These are phyloP conservation scores for Pseudovirgaria hyperparasitica DNA, from an alignment of 2,329 filamentous ascomycete species.

Conservation along the genomic window DNA sequence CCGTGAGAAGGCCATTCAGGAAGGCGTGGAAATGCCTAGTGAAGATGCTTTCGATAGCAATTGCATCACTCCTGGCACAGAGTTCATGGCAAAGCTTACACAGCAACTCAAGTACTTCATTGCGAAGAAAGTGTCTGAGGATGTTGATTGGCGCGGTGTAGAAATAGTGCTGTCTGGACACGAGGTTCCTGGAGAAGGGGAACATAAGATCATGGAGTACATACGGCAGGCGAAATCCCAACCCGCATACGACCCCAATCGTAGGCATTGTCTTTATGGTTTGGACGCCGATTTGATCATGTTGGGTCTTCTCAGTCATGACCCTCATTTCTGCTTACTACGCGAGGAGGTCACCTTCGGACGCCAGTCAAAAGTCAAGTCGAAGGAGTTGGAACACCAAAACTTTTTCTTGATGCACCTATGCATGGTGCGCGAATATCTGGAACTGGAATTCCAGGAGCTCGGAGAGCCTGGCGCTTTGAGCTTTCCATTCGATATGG, in stretches of 20 bases:
- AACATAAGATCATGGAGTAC: constrained; percentile 99
- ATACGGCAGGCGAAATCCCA: constrained; percentile 96
- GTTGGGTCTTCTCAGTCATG: constrained; percentile 91
- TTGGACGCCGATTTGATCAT: constrained; percentile 97
- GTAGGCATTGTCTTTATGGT: constrained; percentile 93
- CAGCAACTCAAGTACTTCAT: constrained; percentile 95
- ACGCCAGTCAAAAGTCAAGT: constrained; percentile 72
- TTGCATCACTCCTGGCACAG: constrained; percentile 94
- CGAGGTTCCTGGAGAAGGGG: constrained; percentile 93
- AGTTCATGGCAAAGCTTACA: constrained; percentile 95
- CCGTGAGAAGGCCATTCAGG: constrained; percentile 78
- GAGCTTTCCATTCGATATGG: constrained; percentile 77
- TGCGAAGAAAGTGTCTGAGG: constrained; percentile 96
- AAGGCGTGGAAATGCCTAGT: constrained; percentile 86
- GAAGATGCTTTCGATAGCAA: constrained; percentile 98
- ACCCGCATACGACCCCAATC: constrained; percentile 79
- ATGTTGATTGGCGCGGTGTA: constrained; percentile 93
- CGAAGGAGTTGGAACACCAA: constrained; percentile 94
- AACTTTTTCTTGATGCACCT: constrained; percentile 97
- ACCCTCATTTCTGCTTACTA: constrained; percentile 93
- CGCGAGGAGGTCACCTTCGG: constrained; percentile 98
- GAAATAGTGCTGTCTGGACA: constrained; percentile 94
- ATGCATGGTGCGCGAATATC: constrained; percentile 92
- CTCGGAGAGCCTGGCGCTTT: constrained; percentile 61
- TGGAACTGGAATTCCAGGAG: constrained; percentile 94